These are phyloP conservation scores for Kappamyces sp. DNA, from an alignment of 192 early-diverging fungal genomes.

Conservation along the genomic window DNA sequence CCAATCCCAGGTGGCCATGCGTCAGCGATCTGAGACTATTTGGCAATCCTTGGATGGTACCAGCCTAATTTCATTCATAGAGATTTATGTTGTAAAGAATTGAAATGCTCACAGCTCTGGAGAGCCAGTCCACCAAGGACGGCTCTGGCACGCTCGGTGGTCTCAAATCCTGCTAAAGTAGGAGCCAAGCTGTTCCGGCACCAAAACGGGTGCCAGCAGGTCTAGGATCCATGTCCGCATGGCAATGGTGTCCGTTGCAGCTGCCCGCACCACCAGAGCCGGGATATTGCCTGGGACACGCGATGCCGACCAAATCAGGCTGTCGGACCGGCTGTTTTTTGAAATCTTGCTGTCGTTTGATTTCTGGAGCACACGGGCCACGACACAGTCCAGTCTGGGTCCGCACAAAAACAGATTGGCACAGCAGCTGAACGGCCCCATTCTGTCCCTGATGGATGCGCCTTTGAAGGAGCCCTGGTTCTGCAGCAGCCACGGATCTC, in stretches of 20 bases:
- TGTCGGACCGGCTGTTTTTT: neutral
- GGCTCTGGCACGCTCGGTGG: too few species aligned
- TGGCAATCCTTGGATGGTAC: too few species aligned
- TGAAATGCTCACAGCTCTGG: too few species aligned
- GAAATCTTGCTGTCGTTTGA: neutral
- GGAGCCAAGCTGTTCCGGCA: too few species aligned
- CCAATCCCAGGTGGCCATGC: too few species aligned
- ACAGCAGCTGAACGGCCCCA: slow-evolving; percentile 56
- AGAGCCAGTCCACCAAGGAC: too few species aligned
- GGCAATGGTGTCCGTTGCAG: slow-evolving; percentile 14
- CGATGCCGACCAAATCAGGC: slow-evolving; percentile 17
- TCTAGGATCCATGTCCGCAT: slow-evolving; percentile 23
- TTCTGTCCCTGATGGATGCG: slow-evolving; percentile 41
- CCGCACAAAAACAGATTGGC: slow-evolving; percentile 60
- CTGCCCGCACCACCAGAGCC: slow-evolving; percentile 18
- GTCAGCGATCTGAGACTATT: too few species aligned
- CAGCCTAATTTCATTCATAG: too few species aligned
- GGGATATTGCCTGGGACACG: neutral
- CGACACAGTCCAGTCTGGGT: slow-evolving; percentile 14
- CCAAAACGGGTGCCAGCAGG: neutral
- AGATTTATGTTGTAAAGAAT: too few species aligned
- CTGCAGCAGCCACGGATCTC: slow-evolving; percentile 43
- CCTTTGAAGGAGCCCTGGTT: slow-evolving; percentile 22
- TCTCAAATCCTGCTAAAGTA: too few species aligned
- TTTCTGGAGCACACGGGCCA: neutral